phyloP scores from a whole-genome alignment of 139 green algal species.

The Volvox reticuliferus region DNA sequence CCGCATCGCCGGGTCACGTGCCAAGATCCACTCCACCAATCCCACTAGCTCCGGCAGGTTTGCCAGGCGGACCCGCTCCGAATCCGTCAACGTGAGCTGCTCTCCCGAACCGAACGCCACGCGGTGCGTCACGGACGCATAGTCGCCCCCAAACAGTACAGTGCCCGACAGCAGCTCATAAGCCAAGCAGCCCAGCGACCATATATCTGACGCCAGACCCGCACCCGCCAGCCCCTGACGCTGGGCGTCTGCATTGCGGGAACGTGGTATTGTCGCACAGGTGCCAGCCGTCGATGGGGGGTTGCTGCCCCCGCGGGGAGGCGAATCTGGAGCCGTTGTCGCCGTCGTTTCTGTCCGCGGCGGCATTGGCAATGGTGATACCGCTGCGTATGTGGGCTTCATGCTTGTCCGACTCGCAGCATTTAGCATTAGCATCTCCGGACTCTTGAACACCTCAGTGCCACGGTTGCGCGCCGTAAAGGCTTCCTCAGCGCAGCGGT shows the following conservation, averaged over 20 bases:
- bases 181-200: conserved; percentile 86
- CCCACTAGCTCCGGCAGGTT: conserved; percentile 51
- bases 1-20: conserved; percentile 65
- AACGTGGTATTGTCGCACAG: background rate
- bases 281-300: background rate
- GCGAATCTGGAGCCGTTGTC: background rate
- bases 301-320: background rate
- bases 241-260: background rate
- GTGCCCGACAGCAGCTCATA: conserved; percentile 83
- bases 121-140: conserved; percentile 60
- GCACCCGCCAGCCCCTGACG: conserved; percentile 55
- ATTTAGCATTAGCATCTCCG: conserved; percentile 88
- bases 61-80: conserved; percentile 42
- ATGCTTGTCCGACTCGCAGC: conserved; percentile 30
- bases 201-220: conserved; percentile 79
- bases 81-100: conserved; percentile 38
- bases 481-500: conserved; percentile 61
- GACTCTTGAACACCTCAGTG: conserved; percentile 87
- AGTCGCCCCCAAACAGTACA: conserved; percentile 64
- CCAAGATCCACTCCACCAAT: conserved; percentile 80
- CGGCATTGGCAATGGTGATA: background rate
- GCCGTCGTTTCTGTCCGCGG: background rate
- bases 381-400: background rate
- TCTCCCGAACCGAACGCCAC: conserved; percentile 54
- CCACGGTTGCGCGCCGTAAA: conserved; percentile 71